These are phyloP conservation scores for Blepharisma stoltei DNA, from an alignment of 73 alveolate species.

Conservation along the genomic window DNA sequence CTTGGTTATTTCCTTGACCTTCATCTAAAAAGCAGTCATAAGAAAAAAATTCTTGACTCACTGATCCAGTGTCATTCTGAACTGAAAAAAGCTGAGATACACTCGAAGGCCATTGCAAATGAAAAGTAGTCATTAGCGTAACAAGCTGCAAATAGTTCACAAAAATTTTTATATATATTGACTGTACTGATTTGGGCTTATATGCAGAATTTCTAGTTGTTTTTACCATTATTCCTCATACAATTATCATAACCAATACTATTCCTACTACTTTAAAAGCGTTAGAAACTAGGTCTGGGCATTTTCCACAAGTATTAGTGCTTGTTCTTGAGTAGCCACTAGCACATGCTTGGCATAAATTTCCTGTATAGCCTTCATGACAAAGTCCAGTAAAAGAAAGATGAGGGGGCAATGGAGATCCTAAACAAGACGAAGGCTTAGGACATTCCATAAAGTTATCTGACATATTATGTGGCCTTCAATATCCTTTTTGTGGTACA, in stretches of 20 bases:
- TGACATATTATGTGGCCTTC: background rate
- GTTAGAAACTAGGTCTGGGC: background rate
- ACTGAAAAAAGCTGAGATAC: conserved; percentile 37
- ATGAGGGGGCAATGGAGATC: background rate
- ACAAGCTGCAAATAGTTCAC: conserved; percentile 52
- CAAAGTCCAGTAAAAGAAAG: conserved; percentile 25
- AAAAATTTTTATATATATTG: conserved; percentile 56
- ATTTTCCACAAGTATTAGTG: background rate
- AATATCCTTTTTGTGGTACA: conserved; percentile 1
- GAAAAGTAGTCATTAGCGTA: conserved; percentile 44
- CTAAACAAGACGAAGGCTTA: background rate
- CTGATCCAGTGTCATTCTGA: conserved; percentile 40
- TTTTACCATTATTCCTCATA: conserved; percentile 10
- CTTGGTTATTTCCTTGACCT: conserved; percentile 30
- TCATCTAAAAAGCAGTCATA: conserved; percentile 46
- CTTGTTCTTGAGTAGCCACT: background rate
- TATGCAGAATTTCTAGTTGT: background rate
- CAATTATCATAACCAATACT: background rate
- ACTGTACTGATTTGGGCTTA: background rate
- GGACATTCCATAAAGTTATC: background rate
- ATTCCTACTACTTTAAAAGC: background rate
- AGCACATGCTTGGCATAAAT: background rate
- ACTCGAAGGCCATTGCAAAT: conserved; percentile 50
- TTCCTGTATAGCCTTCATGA: background rate
- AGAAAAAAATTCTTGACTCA: conserved; percentile 42